Conservation (phyloP, 768 basidiomycete species). For the Lactifluus pinguis region DNA sequence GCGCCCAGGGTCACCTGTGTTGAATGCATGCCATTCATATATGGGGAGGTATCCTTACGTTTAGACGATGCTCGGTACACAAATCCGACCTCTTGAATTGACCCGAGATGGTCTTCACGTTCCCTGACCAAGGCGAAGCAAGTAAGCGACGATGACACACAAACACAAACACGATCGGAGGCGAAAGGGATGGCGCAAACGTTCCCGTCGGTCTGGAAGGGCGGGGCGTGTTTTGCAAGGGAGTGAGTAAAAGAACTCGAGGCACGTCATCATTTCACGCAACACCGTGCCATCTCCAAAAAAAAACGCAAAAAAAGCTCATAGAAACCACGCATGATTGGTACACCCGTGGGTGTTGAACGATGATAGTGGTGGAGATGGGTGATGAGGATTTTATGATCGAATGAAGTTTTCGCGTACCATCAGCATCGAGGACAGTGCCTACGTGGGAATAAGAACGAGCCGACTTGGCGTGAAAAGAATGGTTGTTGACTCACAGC, state of each 20-base stretch:
- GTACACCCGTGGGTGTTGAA: slow-evolving; percentile 6
- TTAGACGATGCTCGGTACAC: slow-evolving; percentile 77
- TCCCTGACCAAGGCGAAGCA: slow-evolving; percentile 39
- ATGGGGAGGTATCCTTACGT: slow-evolving; percentile 47
- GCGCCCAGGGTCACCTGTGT: slow-evolving; percentile 17
- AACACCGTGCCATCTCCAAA: neutral
- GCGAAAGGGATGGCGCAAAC: slow-evolving; percentile 1
- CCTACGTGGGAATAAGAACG: slow-evolving; percentile 36
- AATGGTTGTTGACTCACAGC: slow-evolving; percentile 53
- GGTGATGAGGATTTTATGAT: neutral
- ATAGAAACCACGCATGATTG: slow-evolving; percentile 22
- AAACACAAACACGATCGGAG: neutral
- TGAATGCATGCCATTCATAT: neutral
- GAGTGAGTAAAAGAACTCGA: slow-evolving; percentile 10
- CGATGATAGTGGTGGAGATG: neutral
- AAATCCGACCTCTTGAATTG: slow-evolving; percentile 88
- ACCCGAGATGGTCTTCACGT: slow-evolving; percentile 80
- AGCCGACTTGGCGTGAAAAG: slow-evolving; percentile 19
- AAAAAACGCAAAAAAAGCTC: neutral
- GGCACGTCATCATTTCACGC: slow-evolving; percentile 1
- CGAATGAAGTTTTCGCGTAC: slow-evolving; percentile 28
- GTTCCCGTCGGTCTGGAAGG: slow-evolving; percentile 4
- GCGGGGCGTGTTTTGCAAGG: neutral
- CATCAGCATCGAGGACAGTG: slow-evolving; percentile 79
- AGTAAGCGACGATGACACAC: slow-evolving; percentile 20